A percentile compares a stretch with the other conserved stretches of the same genome.
These are phyloP conservation scores for Entoloma clypeatum DNA, from an alignment of 1,284 basidiomycete genomes.

Conservation along the genomic window DNA sequence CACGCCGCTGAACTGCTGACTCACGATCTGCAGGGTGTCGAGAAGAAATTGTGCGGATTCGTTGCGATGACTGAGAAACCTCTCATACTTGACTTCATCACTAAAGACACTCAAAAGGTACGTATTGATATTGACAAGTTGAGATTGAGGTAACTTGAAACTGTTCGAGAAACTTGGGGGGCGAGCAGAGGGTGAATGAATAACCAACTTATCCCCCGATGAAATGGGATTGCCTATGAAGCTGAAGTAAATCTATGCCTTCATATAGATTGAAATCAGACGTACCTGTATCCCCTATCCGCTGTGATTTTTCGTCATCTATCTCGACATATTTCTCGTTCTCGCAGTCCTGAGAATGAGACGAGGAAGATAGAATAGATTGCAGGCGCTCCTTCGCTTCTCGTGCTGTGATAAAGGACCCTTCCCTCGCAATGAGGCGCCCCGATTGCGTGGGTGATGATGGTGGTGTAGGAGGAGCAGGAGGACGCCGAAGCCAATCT, in stretches of 20 bases:
- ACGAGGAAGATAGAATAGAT: too few species aligned
- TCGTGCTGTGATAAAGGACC: not conserved
- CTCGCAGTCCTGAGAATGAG: too few species aligned
- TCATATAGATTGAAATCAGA: too few species aligned
- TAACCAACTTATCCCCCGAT: too few species aligned
- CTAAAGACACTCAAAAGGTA: conserved; percentile 9
- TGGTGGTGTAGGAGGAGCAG: not conserved
- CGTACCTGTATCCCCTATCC: too few species aligned
- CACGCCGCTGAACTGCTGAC: not conserved
- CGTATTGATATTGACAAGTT: conserved; percentile 4
- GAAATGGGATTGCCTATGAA: too few species aligned
- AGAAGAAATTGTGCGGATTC: conserved; percentile 17
- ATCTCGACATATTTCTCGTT: too few species aligned
- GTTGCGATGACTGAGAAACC: conserved; percentile 7
- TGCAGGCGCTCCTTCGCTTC: conserved; percentile 3
- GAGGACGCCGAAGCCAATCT: not conserved
- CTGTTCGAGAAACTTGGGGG: too few species aligned
- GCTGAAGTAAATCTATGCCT: too few species aligned
- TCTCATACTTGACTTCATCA: conserved; percentile 7
- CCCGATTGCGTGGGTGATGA: not conserved
- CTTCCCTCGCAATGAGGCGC: conserved; percentile 3
- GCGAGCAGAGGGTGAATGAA: too few species aligned
- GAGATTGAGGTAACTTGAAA: too few species aligned
- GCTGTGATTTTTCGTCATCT: too few species aligned
- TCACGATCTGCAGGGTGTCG: conserved; percentile 22